Base-by-base conservation (phyloP, 2,329 filamentous ascomycete species). In the Sporothrix protearum region DNA sequence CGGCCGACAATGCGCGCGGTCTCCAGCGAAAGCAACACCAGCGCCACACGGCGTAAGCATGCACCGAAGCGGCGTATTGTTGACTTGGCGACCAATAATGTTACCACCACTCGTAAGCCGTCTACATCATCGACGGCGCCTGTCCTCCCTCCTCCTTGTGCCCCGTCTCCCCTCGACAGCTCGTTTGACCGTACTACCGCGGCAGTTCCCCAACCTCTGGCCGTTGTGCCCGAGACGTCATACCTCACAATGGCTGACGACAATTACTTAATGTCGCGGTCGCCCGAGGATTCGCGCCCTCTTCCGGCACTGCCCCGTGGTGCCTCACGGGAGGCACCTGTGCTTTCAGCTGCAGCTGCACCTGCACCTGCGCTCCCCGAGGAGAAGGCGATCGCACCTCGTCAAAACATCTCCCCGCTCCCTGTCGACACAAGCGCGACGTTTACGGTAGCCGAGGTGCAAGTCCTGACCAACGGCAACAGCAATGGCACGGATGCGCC, bases 61-160 rank as follows among this genome's bases (percentile, higher is more conserved):
- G 86, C 84, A 3, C 84, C 87, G 1, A 90, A 89, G 79, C 82
- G 89, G 68, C 85, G 89, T 33, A 90, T 91, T 71, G 88, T 91
- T 22, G 88, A 91, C 75, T 81, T 91, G 12, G 87, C 88, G 7
- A 89, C 86, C 1, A 83, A 82, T 68, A 86, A 88, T 57, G 25
- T 47, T 1, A 59, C 70, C 10, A 28, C 64, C 78, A 75, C 74
- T 4, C 64, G 28, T 7, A 8, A 51, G 16, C 45, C 45, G 16
- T 67, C 45, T 7, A 25, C 36, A 28, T 64, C 59, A 25, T 61
- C 63, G 3, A 51, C 64, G 16, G 42, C 30, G 7, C 66, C 66
- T 57, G 30, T 39, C 2, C 49, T 42, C 19, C 47, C 47, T 14
- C 66, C 30, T 10, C 12, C 47, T 6, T n/a, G 49, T 39, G 49